Conservation (phyloP, 1,284 basidiomycete genomes). For the Ceratobasidium sp. region DNA sequence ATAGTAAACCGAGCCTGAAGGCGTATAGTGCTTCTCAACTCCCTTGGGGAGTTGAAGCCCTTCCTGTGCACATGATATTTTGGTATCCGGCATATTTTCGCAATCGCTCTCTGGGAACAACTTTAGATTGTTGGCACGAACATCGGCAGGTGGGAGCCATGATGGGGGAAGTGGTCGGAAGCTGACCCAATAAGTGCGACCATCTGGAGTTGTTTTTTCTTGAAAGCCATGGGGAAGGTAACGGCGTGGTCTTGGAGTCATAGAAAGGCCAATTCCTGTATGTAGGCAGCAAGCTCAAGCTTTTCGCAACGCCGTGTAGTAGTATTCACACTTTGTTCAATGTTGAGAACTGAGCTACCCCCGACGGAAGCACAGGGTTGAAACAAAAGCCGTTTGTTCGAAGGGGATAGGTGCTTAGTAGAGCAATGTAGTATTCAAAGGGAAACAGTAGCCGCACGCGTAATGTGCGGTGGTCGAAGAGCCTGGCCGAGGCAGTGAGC, state of each 20-base stretch:
- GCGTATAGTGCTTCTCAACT: slow-evolving; percentile 34
- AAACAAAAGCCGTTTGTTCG: too few species aligned
- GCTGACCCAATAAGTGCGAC: slow-evolving; percentile 39
- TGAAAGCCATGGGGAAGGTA: slow-evolving; percentile 28
- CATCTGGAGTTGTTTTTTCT: slow-evolving; percentile 41
- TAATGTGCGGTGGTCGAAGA: too few species aligned
- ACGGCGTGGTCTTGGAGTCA: slow-evolving; percentile 16
- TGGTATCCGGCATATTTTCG: slow-evolving; percentile 6
- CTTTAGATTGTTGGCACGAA: slow-evolving; percentile 2
- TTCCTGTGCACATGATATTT: neutral
- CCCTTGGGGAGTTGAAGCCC: slow-evolving; percentile 32
- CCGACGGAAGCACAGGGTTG: too few species aligned
- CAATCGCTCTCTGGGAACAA: neutral
- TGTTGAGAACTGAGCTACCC: too few species aligned
- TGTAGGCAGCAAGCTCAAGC: neutral
- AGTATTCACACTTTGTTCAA: too few species aligned
- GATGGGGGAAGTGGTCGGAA: slow-evolving; percentile 37
- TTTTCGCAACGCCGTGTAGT: too few species aligned
- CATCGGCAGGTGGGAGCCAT: slow-evolving; percentile 35
- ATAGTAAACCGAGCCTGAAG: slow-evolving; percentile 35
- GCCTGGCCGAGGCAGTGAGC: too few species aligned
- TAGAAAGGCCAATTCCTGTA: neutral
- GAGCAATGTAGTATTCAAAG: too few species aligned
- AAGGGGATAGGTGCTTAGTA: too few species aligned
- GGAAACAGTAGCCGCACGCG: too few species aligned